A percentile compares a stretch with the other conserved stretches of the same genome.
Evolutionary conservation across 306 rosid genomes (phyloP).

Genomic region (Luffa acutangula): DNA sequence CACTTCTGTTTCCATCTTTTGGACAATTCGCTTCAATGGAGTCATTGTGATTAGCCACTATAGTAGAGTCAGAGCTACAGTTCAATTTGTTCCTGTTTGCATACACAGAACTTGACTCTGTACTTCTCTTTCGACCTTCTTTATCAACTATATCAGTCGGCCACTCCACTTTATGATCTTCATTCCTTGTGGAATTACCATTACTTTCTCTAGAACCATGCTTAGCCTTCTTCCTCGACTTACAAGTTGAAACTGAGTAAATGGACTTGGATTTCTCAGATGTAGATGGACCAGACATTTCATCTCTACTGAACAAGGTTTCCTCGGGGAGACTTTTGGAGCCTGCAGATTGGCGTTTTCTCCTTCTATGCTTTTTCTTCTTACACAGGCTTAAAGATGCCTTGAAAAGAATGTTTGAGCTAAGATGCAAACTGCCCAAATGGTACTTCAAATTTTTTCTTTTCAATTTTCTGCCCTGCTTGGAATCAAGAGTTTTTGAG

Average conservation of each 20-base stretch:
- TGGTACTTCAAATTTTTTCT: constrained; percentile 41
- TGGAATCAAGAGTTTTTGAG: constrained; percentile 22
- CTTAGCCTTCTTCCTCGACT: constrained; percentile 24
- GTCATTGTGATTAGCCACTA: constrained; percentile 17
- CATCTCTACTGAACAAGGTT: constrained; percentile 11
- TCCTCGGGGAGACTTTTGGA: constrained; percentile 19
- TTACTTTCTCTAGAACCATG: constrained; percentile 21
- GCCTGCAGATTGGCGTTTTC: constrained; percentile 13
- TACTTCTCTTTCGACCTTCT: constrained; percentile 28
- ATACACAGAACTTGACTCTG: constrained; percentile 28
- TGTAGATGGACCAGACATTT: constrained; percentile 41
- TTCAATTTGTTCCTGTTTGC: constrained; percentile 25
- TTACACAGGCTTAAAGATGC: constrained; percentile 27
- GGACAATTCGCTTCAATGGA: constrained; percentile 13
- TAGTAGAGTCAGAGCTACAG: constrained; percentile 15
- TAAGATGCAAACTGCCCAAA: constrained; percentile 24
- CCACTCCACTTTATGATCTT: constrained; percentile 16
- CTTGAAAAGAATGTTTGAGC: constrained; percentile 31
- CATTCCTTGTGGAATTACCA: background rate
- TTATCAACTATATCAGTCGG: constrained; percentile 18
- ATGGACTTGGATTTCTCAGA: constrained; percentile 20
- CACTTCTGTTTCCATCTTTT: constrained; percentile 21
- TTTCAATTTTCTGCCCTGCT: constrained; percentile 28
- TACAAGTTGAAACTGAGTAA: constrained; percentile 7
- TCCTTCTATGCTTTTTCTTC: constrained; percentile 48